Percentiles rank a stretch among this genome's conserved stretches.
These are phyloP conservation scores for Tremella fuciformis DNA, from an alignment of 768 basidiomycete genomes.

Conservation along the genomic window DNA sequence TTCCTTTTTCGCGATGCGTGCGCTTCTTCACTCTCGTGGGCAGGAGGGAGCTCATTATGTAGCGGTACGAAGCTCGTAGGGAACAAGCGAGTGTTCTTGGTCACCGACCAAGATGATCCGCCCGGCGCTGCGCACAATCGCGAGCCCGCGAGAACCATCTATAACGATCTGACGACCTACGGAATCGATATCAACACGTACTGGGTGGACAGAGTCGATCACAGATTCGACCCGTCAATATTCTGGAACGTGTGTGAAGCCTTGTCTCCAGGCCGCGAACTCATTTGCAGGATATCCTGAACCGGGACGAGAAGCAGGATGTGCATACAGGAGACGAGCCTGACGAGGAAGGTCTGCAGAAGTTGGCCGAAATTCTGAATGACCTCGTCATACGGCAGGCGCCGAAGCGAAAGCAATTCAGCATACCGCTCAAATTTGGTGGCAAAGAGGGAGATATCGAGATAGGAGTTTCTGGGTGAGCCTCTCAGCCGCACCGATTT, in stretches of 20 bases:
- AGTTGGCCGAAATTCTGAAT: slow-evolving; percentile 43
- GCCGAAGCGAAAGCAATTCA: slow-evolving; percentile 78
- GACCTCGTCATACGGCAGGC: slow-evolving; percentile 41
- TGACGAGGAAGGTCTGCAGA: slow-evolving; percentile 54
- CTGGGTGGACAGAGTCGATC: slow-evolving; percentile 39
- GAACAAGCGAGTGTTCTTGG: slow-evolving; percentile 86
- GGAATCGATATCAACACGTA: slow-evolving; percentile 45
- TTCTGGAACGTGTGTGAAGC: slow-evolving; percentile 39
- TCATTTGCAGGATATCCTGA: slow-evolving; percentile 40
- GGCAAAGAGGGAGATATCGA: slow-evolving; percentile 56
- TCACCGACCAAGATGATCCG: slow-evolving; percentile 86
- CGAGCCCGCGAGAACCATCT: slow-evolving; percentile 43
- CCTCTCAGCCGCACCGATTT: not conserved
- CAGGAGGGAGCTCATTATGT: slow-evolving; percentile 48
- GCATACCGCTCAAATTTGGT: slow-evolving; percentile 73
- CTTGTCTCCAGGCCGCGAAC: not conserved
- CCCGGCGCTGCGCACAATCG: slow-evolving; percentile 26
- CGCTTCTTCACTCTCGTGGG: slow-evolving; percentile 26
- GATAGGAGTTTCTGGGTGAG: slow-evolving; percentile 53
- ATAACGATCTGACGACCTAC: slow-evolving; percentile 39
- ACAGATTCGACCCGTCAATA: slow-evolving; percentile 37
- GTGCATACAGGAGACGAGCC: slow-evolving; percentile 54
- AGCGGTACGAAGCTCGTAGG: slow-evolving; percentile 63
- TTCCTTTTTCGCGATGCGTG: slow-evolving; percentile 86
- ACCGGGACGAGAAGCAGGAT: slow-evolving; percentile 29